These are phyloP conservation scores for Fusarium sp. DNA, from an alignment of 2,329 filamentous ascomycete genomes.

Conservation along the genomic window DNA sequence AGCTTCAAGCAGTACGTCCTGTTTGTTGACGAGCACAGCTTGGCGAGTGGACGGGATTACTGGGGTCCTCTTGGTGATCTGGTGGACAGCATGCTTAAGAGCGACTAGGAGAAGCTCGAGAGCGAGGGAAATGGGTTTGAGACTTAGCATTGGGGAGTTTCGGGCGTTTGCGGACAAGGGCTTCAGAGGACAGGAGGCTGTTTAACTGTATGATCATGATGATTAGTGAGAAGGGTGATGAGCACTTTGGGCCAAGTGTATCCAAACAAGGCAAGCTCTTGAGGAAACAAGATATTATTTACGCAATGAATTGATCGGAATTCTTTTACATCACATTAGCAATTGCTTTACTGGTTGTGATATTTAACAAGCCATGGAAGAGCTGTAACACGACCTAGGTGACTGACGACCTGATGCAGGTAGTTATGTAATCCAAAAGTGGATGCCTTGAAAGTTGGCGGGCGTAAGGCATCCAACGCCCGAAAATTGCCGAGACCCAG, in stretches of 20 bases:
- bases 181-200: constrained; percentile 25
- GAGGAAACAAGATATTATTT: background rate
- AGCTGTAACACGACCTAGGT: background rate
- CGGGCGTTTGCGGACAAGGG: constrained; percentile 32
- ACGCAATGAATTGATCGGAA: background rate
- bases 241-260: constrained; percentile 1
- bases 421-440: constrained; percentile 53
- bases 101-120: constrained; percentile 72
- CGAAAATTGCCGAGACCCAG: constrained; percentile 60
- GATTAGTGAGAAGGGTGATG: constrained; percentile 24
- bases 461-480: constrained; percentile 57
- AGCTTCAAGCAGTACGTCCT: constrained; percentile 99
- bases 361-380: background rate
- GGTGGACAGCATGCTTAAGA: constrained; percentile 97
- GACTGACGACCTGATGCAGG: background rate
- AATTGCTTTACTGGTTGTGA: background rate
- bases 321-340: background rate
- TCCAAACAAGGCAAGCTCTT: background rate
- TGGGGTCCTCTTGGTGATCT: constrained; percentile 96
- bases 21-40: constrained; percentile 95
- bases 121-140: constrained; percentile 20
- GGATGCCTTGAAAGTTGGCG: constrained; percentile 54
- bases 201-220: constrained; percentile 44
- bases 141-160: constrained; percentile 40
- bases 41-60: constrained; percentile 95